Evolutionary conservation across 192 early-diverging fungal species (phyloP), one percentile per base, ranked within the genome.

Genomic region (Dissophora ornata): DNA sequence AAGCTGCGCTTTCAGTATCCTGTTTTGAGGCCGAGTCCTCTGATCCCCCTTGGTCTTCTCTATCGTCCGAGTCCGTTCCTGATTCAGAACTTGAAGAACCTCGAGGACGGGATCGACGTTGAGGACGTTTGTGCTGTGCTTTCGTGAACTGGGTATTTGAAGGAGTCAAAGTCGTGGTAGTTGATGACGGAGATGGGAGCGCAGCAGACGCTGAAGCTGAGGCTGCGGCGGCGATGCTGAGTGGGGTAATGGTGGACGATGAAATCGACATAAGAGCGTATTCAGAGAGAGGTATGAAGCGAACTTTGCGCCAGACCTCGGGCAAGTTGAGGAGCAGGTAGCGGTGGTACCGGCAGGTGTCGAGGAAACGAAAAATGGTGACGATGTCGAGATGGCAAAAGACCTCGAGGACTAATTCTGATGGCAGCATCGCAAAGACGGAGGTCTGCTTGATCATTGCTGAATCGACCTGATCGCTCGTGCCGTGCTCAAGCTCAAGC

Each of bases 371-470:
- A 36, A 80, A 82, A 18, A 75, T 62, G 9, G 85, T 69, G 34
- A 84, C 52, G 24, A 86, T 62, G 45, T 86, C 85, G 30, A 86
- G 70, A 26, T 81, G 53, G 15, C 45, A 54, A 36, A 74, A 71
- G 26, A 86, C 71, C 4, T 79, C 52, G 24, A 79, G 55, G 19
- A 82, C 46, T 15, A 86, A 62, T 21, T 86, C 82, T 19, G 61
- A 62, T 1, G 82, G 84, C 9, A 85, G 58, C 0, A 26, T 16
- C 10, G 21, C 33, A 25, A 77, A 67, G 15, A 67, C 9, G 1
- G 73, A 67, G 8, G 24, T 62, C 36, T 62, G 60, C 24, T 38
- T n/a, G 46, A 61, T 61, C 25, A n/a, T 4, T n/a, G 36, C 13
- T 38, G 36, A 38, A 38, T n/a, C n/a, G n/a, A n/a, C n/a, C n/a